These are phyloP conservation scores for Corinectria fuckeliana DNA, from an alignment of 2,329 filamentous ascomycete species.

Conservation along the genomic window DNA sequence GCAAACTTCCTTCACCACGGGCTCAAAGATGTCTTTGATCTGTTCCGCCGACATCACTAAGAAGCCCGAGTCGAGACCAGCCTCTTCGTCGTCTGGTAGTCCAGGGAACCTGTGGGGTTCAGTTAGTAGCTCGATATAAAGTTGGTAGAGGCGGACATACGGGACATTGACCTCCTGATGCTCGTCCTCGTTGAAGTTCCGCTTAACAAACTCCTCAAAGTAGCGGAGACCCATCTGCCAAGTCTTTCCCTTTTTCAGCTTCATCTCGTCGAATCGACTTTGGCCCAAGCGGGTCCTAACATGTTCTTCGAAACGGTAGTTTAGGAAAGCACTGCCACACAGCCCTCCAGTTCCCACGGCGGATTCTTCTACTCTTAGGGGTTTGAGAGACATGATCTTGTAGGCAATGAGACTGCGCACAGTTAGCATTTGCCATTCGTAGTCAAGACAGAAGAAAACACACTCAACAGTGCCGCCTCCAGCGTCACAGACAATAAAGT, in stretches of 20 bases:
- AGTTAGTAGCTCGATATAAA: background rate
- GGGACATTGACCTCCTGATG: slow-evolving; percentile 79
- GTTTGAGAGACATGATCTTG: slow-evolving; percentile 76
- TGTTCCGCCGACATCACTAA: slow-evolving; percentile 73
- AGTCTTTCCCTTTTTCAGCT: slow-evolving; percentile 76
- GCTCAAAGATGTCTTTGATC: slow-evolving; percentile 77
- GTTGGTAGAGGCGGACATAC: slow-evolving; percentile 46
- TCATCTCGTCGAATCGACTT: slow-evolving; percentile 75
- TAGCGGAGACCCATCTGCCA: slow-evolving; percentile 82
- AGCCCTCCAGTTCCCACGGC: slow-evolving; percentile 80
- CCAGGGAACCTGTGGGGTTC: slow-evolving; percentile 66
- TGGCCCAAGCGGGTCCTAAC: slow-evolving; percentile 71
- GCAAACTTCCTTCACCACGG: slow-evolving; percentile 74
- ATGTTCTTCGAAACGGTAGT: slow-evolving; percentile 82
- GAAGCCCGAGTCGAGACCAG: slow-evolving; percentile 77
- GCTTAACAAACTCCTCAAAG: slow-evolving; percentile 85
- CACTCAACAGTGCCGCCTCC: slow-evolving; percentile 73
- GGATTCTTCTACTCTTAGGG: slow-evolving; percentile 77
- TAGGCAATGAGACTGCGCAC: slow-evolving; percentile 72
- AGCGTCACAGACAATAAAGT: slow-evolving; percentile 68
- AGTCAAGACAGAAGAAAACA: slow-evolving; percentile 36
- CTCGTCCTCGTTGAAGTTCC: slow-evolving; percentile 82
- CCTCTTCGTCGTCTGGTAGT: slow-evolving; percentile 76
- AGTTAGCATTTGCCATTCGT: slow-evolving; percentile 26
- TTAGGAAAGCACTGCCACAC: slow-evolving; percentile 80